A percentile compares a stretch with the other conserved stretches of the same genome.
phyloP scores from a whole-genome alignment of 768 basidiomycete species.

The Candolleomyces eurysporus region DNA sequence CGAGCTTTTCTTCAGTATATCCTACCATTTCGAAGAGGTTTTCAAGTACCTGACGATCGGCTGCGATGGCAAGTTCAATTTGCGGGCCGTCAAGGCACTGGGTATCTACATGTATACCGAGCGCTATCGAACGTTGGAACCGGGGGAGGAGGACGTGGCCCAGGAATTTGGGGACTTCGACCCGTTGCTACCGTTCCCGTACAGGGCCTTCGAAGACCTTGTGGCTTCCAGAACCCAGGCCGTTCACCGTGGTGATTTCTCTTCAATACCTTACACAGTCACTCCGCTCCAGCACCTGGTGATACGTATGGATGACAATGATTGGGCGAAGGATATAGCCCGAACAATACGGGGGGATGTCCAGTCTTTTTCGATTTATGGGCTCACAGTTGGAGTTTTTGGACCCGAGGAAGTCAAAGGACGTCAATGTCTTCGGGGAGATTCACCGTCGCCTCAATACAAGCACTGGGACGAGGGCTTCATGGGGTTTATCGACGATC shows the following conservation, averaged over 20 bases:
- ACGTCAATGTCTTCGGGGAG: neutral
- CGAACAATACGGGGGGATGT: neutral
- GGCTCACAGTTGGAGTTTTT: neutral
- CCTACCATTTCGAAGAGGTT: neutral
- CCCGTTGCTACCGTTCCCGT: neutral
- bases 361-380: neutral
- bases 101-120: neutral
- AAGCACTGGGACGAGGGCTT: neutral
- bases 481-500: neutral
- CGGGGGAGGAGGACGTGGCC: neutral
- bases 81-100: neutral
- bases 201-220: neutral
- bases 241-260: neutral
- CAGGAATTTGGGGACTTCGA: neutral
- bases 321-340: neutral
- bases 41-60: neutral
- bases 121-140: neutral
- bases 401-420: neutral
- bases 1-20: neutral
- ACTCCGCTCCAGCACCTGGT: neutral
- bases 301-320: neutral
- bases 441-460: neutral
- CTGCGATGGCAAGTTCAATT: neutral
- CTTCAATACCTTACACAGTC: neutral
- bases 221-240: neutral